Base-by-base conservation (phyloP, 139 green algal genomes). In the Diplosphaera chodatii region DNA sequence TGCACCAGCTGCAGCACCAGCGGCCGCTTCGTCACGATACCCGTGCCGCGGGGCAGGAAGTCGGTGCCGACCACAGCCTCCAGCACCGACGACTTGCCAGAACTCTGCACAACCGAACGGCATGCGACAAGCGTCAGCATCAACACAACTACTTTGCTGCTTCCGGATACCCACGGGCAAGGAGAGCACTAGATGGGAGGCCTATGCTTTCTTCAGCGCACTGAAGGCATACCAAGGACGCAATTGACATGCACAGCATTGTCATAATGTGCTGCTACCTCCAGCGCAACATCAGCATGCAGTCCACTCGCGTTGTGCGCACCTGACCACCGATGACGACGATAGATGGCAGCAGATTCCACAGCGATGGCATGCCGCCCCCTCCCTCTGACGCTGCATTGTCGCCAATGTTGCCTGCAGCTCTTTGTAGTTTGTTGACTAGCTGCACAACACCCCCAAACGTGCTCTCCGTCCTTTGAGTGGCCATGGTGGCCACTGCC, bases 61-160 rank as follows among this genome's bases (percentile, higher is more conserved):
- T 96, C 92, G 8, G 87, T 84, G 21, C 94, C 94, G 25, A 98
- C 93, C 13, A 98, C 91, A 32, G 91, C 91, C 79, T 98, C 94
- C 40, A 98, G 83, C 78, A 98, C 94, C 0, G 86, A 95, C 55
- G 83, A 93, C 80, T 98, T 98, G 56, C 94, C 94, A 21, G 89
- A 96, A 65, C 85, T 94, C 88, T 98, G 89, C 74, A 77, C n/a
- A n/a, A n/a, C n/a, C n/a, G n/a, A n/a, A n/a, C n/a, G n/a, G n/a
- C n/a, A n/a, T 48, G 37, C 37, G 37, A 10, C 37, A 48, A 48
- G 10, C n/a, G n/a, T 48, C 37, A 48, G 37, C 37, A 48, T 10
- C 37, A 48, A 48, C 37, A n/a, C n/a, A n/a, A n/a, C n/a, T n/a
- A n/a, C n/a, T n/a, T n/a, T n/a, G n/a, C n/a, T n/a, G n/a, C n/a